Base-by-base conservation (phyloP, 2,329 filamentous ascomycete species). In the Neonectria sp. region DNA sequence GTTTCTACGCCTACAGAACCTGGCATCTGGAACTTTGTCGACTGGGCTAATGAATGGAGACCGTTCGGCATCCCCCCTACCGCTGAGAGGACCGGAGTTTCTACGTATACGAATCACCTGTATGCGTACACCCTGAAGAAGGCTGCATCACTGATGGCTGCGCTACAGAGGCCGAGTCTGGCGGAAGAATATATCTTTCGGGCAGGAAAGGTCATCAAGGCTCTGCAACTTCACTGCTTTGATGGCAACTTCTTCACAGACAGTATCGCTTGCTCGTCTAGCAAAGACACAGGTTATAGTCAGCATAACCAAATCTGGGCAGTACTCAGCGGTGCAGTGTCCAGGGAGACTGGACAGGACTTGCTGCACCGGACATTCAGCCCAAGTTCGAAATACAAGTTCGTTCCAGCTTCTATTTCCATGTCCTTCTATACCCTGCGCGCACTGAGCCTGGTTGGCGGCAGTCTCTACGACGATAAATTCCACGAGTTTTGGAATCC, bases 31-130 rank as follows among this genome's bases (percentile, higher is more conserved):
- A 72, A 79, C 49, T 81, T 77, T 60, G 78, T 79, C 11, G 79
- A 81, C 56, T 81, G 79, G 79, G 68, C 71, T 5, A 58, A 67
- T 0, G 52, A 71, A 7, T 78, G 73, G 74, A 65, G 61, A 11
- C 70, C 69, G 3, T 62, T 81, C 52, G 82, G 82, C 2, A 79
- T 83, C 0, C 82, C 82, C 0, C 79, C 78, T 0, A 77, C 81
- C 0, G 80, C 78, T 6, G 68, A 78, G 12, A 70, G 68, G 11
- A 77, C 78, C 2, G 82, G 82, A 35, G 59, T 77, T 4, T 78
- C 80, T 2, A 60, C 64, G 1, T 67, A 37, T 29, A 67, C 64
- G 12, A 67, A 55, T 9, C n/a, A 25, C 49, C 81, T 82, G 0
- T 84, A 82, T 63, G 80, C 79, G 0, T 81, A 79, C 48, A 75